Base-by-base conservation (phyloP, 352 stramenopile species). In the Pythium monospermum region DNA sequence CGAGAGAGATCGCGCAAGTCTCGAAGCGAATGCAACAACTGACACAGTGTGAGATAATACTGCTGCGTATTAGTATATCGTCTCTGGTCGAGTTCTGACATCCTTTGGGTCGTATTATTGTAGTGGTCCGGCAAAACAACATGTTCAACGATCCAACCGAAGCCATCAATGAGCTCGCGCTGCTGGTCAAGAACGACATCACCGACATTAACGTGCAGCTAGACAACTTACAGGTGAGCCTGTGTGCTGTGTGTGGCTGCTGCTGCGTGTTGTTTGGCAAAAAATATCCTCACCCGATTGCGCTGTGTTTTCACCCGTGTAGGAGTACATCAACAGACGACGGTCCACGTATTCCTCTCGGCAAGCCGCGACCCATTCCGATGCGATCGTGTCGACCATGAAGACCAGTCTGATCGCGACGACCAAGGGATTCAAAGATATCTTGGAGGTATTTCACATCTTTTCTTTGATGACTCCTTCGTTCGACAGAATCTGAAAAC, bases 101-200 rank as follows among this genome's bases (percentile, higher is more conserved):
- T 25, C 15, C 15, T 22, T 33, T 18, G 37, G 11, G 4, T 21
- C 2, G 35, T 30, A 25, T 35, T 22, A 16, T 19, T 40, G 41
- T 40, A 94, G 83, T 94, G 46, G 80, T 94, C 28, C 74, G 81
- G 30, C 78, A 94, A 64, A 91, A 89, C 54, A 94, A 89, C 68
- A 91, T 94, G 78, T 94, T 94, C 49, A 91, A 94, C 48, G 83
- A 94, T 55, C 83, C 83, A 21, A 89, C 77, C 0, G 76, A 85
- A 52, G 66, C 79, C 32, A 94, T 94, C 50, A 94, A 94, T 43
- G 80, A 87, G 65, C 61, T 91, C 37, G 80, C 81, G 4, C 69
- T 69, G 41, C 69, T 91, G 3, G 76, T 94, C 36, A 91, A 94
- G 71, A 87, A 90, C 38, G 83, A 94, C 50, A 94, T 94, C 57